Conservation (phyloP, 495 filamentous ascomycete genomes). For the Tuber aestivum region DNA sequence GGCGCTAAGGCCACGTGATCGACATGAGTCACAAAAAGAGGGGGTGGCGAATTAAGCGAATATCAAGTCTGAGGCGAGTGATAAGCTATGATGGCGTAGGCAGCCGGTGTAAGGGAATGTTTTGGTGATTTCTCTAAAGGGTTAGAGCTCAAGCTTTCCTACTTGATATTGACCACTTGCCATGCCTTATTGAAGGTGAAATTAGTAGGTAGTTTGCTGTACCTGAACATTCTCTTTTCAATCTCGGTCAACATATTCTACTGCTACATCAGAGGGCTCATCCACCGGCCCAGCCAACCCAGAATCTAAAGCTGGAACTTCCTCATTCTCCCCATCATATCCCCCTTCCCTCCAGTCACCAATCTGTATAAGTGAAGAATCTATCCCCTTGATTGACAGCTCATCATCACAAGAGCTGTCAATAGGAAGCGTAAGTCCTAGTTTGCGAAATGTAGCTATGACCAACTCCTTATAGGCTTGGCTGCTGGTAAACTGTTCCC, state of each 20-base stretch:
- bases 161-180: background rate
- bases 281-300: no score
- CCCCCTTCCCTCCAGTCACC: background rate
- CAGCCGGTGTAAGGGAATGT: background rate
- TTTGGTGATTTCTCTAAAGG: background rate
- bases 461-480: constrained; percentile 4
- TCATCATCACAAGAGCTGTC: constrained; percentile 16
- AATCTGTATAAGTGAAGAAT: constrained; percentile 3
- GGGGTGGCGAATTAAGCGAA: background rate
- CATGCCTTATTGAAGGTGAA: background rate
- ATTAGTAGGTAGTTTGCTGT: background rate
- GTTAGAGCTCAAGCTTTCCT: background rate
- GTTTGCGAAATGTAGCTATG: constrained; percentile 13
- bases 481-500: constrained; percentile 9
- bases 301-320: no score
- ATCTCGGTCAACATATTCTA: background rate
- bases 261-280: background rate
- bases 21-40: background rate
- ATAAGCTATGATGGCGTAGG: background rate
- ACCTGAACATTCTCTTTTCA: background rate
- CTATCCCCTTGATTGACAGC: constrained; percentile 16
- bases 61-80: background rate
- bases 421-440: constrained; percentile 19
- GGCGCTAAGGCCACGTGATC: background rate
- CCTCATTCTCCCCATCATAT: no score